phyloP scores from a whole-genome alignment of 2,329 filamentous ascomycete genomes.

The Phialophora expanda region DNA sequence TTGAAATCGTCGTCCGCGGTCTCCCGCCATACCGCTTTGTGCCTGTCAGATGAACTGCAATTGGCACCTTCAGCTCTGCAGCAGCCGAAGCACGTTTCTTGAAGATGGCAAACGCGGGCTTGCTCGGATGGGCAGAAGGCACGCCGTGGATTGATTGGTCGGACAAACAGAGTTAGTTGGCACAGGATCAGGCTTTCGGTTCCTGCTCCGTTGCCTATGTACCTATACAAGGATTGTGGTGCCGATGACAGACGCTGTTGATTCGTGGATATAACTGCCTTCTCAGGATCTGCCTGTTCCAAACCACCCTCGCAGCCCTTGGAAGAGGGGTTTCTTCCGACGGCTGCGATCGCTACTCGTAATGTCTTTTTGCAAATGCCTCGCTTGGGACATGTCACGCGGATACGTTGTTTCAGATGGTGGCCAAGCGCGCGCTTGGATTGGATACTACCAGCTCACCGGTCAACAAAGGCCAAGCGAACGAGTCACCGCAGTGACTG shows the following conservation, averaged over 20 bases:
- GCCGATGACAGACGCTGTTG: neutral
- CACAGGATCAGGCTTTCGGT: neutral
- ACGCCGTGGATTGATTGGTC: constrained; percentile 1
- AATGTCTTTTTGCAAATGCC: constrained; percentile 26
- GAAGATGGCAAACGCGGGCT: constrained; percentile 15
- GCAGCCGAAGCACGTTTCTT: constrained; percentile 16
- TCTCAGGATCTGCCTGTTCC: constrained; percentile 12
- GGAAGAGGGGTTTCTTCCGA: constrained; percentile 7
- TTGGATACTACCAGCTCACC: constrained; percentile 21
- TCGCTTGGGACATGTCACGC: constrained; percentile 28
- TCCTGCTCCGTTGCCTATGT: neutral
- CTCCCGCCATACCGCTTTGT: constrained; percentile 15
- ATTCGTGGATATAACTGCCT: neutral
- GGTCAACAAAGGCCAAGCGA: constrained; percentile 10
- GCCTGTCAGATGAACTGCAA: constrained; percentile 24
- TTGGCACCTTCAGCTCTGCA: constrained; percentile 23
- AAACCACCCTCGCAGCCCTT: constrained; percentile 7
- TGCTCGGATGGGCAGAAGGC: constrained; percentile 7
- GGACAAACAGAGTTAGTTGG: constrained; percentile 8
- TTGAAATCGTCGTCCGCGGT: constrained; percentile 10
- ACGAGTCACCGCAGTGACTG: constrained; percentile 3
- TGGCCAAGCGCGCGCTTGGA: constrained; percentile 29
- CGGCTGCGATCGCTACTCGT: constrained; percentile 5
- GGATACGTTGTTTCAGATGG: constrained; percentile 28
- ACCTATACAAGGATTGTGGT: no score